These are phyloP conservation scores for Pseudonitzschia pungens DNA, from an alignment of 108 stramenopile species.

Conservation along the genomic window DNA sequence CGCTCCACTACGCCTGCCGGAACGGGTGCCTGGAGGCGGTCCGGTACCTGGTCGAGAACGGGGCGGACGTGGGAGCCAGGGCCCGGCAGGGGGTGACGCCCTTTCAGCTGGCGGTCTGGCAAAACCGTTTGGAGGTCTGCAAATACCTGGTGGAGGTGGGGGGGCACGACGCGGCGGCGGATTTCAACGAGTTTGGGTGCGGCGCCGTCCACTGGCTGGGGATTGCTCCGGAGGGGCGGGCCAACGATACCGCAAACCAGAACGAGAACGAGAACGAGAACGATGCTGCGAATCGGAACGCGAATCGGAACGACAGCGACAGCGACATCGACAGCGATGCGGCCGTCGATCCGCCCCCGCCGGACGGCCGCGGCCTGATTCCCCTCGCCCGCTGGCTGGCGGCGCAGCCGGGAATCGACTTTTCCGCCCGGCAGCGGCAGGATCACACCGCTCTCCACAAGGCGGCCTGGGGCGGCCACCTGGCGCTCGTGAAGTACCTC, in stretches of 20 bases:
- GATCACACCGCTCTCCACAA: slow-evolving; percentile 80
- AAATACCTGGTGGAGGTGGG: slow-evolving; percentile 51
- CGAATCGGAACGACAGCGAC: no score
- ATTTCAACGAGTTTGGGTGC: slow-evolving; percentile 77
- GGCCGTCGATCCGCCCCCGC: no score
- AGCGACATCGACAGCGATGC: no score
- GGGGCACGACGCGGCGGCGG: slow-evolving; percentile 32
- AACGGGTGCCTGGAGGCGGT: slow-evolving; percentile 68
- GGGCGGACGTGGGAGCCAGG: slow-evolving; percentile 48
- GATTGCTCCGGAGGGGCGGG: slow-evolving; percentile 42
- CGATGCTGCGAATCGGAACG: not conserved
- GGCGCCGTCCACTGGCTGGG: slow-evolving; percentile 83
- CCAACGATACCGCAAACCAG: not conserved
- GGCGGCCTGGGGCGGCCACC: slow-evolving; percentile 83
- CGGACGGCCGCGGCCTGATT: slow-evolving; percentile 26
- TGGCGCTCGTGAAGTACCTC: slow-evolving; percentile 58
- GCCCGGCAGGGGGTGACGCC: slow-evolving; percentile 75
- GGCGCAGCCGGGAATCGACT: slow-evolving; percentile 21
- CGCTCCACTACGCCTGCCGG: slow-evolving; percentile 81
- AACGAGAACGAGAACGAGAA: slow-evolving; percentile 19
- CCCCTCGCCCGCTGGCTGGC: slow-evolving; percentile 44
- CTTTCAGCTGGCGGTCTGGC: slow-evolving; percentile 85
- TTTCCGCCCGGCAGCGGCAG: slow-evolving; percentile 38
- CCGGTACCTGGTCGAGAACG: slow-evolving; percentile 41
- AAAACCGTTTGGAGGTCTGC: slow-evolving; percentile 66